Conservation (phyloP, 768 basidiomycete genomes). For the Sutorius australiensis region DNA sequence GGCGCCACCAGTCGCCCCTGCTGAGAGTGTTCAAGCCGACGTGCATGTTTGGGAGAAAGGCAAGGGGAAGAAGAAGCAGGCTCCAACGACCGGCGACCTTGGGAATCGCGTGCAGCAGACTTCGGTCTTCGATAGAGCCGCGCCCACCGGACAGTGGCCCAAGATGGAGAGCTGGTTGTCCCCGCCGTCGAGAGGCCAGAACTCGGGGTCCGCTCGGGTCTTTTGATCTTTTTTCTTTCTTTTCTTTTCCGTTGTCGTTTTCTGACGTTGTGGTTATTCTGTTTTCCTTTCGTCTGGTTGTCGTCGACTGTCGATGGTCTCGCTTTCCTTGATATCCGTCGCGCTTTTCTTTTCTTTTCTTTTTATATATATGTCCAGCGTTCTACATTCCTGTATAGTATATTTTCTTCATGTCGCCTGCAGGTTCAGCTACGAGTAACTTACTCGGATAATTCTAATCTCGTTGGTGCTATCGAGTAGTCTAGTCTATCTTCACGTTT, state of each 20-base stretch:
- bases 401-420: constrained; percentile 22
- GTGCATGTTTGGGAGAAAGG: constrained; percentile 23
- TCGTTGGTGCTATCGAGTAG: constrained; percentile 11
- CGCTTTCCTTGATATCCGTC: constrained; percentile 9
- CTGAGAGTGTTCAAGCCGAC: constrained; percentile 5
- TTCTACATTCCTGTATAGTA: constrained; percentile 23
- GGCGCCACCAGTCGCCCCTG: not conserved
- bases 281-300: not conserved
- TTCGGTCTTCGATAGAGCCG: constrained; percentile 27
- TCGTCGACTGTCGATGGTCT: not conserved
- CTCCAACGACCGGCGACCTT: constrained; percentile 11
- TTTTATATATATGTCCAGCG: constrained; percentile 4
- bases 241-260: not conserved
- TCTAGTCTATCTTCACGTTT: constrained; percentile 9
- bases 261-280: not conserved
- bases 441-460: constrained; percentile 33
- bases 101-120: constrained; percentile 25
- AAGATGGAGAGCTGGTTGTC: constrained; percentile 35
- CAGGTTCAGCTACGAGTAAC: constrained; percentile 30
- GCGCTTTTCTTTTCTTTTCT: not conserved
- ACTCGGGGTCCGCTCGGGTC: constrained; percentile 29
- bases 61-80: constrained; percentile 21
- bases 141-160: constrained; percentile 29
- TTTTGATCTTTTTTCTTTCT: constrained; percentile 23
- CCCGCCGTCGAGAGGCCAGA: constrained; percentile 29